Evolutionary conservation across 2,329 filamentous ascomycete genomes (phyloP).

Genomic region (Arachnomyces sp.): DNA sequence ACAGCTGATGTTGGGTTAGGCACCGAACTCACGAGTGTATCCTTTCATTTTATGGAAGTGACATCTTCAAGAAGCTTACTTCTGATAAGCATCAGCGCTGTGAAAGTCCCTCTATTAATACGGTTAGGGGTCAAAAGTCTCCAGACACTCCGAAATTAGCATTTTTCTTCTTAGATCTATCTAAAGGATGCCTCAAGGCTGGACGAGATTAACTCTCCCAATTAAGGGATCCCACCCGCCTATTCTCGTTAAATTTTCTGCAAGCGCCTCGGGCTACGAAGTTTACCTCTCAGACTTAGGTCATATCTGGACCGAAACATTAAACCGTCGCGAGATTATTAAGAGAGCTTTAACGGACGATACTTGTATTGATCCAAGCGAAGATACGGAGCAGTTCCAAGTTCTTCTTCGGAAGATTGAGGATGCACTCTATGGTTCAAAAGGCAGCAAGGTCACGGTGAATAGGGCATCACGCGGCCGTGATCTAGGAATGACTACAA

Average conservation of each 20-base stretch:
- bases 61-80: too few relatives aligned
- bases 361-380: constrained; percentile 54
- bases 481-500: constrained; percentile 40
- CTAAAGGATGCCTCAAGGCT: constrained; percentile 25
- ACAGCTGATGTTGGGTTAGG: too few relatives aligned
- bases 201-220: constrained; percentile 28
- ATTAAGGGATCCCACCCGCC: constrained; percentile 22
- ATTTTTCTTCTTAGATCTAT: background rate
- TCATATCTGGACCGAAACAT: constrained; percentile 49
- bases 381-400: constrained; percentile 47
- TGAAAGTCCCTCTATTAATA: too few relatives aligned
- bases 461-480: constrained; percentile 21
- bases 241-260: constrained; percentile 32
- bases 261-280: constrained; percentile 37
- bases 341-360: constrained; percentile 40
- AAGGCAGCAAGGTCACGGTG: constrained; percentile 26
- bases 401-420: constrained; percentile 51
- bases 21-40: too few relatives aligned
- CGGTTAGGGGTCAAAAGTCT: too few relatives aligned
- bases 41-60: too few relatives aligned
- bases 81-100: too few relatives aligned
- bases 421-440: constrained; percentile 36
- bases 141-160: too few relatives aligned
- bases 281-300: constrained; percentile 52
- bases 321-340: constrained; percentile 41